Evolutionary conservation across 257 asterid genomes (phyloP), one percentile per base, ranked within the genome.

Genomic region (Nicotiana sylvestris): DNA sequence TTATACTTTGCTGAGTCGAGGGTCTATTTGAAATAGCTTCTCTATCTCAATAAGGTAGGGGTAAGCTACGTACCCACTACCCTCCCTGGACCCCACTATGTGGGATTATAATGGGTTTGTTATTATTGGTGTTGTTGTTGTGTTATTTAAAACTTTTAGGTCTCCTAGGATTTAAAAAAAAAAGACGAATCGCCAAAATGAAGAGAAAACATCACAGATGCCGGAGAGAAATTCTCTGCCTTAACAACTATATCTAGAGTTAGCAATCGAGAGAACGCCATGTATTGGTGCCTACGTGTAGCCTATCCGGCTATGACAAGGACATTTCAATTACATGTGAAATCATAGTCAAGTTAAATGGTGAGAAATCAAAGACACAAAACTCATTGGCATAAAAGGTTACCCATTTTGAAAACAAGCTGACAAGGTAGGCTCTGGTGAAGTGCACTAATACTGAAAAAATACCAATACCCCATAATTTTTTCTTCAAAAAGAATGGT

Each of bases 301-400:
- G 39, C 21, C 79, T 72, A 72, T 12, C 39, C 0, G 12, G 21
- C 49, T 11, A 72, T 46, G 6, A 72, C 13, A 72, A 46, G 57
- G 18, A 72, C 60, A 17, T 72, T 46, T 46, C 61, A 72, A 39
- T 72, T 49, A 72, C 61, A 72, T 72, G 79, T 46, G 61, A 6
- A 72, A 72, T 30, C 27, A 6, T 72, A 72, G 49, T 72, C n/a
- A 46, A 72, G 60, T 72, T 46, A 29, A 72, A 25, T 25, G 61
- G 25, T 12, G 49, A 72, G 13, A 21, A 25, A 46, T 21, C 21
- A 25, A 70, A 72, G 79, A 72, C 16, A 35, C 79, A 72, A 25
- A 72, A 72, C 61, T 72, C 79, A 25, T 46, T 25, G 79, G 11
- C 79, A 72, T 72, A 72, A 49, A 72, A 46, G 39, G 21, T 72